Percentiles rank a stretch among this genome's conserved stretches.
These are phyloP conservation scores for Lentinula sp. DNA, from an alignment of 768 basidiomycete species.

Conservation along the genomic window DNA sequence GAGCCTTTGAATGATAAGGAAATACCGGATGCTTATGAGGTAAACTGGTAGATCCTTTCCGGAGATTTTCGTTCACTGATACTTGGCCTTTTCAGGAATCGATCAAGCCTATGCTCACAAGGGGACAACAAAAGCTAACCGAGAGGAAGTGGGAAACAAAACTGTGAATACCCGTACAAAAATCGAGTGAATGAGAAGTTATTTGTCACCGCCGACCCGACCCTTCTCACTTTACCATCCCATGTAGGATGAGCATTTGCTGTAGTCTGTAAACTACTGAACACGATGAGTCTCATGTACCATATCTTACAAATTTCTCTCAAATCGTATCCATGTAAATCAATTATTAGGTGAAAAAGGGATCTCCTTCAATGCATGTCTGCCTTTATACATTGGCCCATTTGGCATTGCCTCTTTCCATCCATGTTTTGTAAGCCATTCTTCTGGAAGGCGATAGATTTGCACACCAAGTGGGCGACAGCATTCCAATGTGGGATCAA, in stretches of 20 bases:
- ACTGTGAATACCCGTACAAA: conserved; percentile 11
- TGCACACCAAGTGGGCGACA: conserved; percentile 14
- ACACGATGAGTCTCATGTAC: no score
- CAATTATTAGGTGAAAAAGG: not conserved
- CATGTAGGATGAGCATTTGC: no score
- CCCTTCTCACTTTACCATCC: no score
- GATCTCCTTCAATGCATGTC: conserved; percentile 4
- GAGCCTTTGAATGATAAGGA: conserved; percentile 56
- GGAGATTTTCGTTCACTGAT: not conserved
- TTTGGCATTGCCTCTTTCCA: conserved; percentile 8
- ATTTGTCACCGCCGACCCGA: no score
- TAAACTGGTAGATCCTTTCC: conserved; percentile 15
- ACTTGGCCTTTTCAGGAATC: conserved; percentile 22
- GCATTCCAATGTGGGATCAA: conserved; percentile 9
- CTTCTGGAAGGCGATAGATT: conserved; percentile 9
- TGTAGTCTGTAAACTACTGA: no score
- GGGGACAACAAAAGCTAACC: conserved; percentile 33
- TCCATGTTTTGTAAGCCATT: conserved; percentile 3
- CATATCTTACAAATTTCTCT: no score
- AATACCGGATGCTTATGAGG: conserved; percentile 52
- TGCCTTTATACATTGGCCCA: conserved; percentile 4
- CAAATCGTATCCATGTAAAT: no score
- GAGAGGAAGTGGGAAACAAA: conserved; percentile 20
- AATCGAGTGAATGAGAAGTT: no score
- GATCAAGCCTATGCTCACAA: conserved; percentile 46